These are phyloP conservation scores for Yamadazyma sp. DNA, from an alignment of 1,139 yeast species.

Conservation along the genomic window DNA sequence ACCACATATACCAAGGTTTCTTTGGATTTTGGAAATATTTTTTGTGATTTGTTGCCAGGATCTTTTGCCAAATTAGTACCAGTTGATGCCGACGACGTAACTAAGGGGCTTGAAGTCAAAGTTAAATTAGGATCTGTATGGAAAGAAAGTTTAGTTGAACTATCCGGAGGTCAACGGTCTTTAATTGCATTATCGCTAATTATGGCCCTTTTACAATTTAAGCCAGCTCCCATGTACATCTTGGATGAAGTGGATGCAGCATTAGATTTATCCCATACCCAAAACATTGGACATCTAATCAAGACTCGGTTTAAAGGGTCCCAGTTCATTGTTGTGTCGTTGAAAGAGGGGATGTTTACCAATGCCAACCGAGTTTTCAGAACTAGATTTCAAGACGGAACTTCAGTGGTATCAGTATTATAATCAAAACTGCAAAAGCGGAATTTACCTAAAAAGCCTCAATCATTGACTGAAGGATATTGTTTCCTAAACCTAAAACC, in stretches of 20 bases:
- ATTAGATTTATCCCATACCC: slow-evolving; percentile 93
- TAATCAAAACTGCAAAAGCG: background rate
- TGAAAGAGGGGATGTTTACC: slow-evolving; percentile 97
- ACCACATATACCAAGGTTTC: slow-evolving; percentile 86
- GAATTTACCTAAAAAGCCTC: no score
- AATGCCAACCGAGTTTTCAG: slow-evolving; percentile 94
- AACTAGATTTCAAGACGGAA: slow-evolving; percentile 94
- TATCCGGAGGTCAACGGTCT: slow-evolving; percentile 97
- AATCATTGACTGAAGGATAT: no score
- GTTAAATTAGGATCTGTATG: slow-evolving; percentile 90
- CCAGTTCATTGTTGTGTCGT: slow-evolving; percentile 92
- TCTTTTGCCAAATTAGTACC: slow-evolving; percentile 90
- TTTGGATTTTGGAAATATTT: slow-evolving; percentile 87
- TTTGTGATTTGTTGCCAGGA: slow-evolving; percentile 84
- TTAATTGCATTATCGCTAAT: slow-evolving; percentile 88
- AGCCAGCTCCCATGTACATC: slow-evolving; percentile 98
- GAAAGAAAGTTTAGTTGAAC: slow-evolving; percentile 93
- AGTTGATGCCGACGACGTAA: slow-evolving; percentile 74
- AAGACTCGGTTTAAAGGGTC: slow-evolving; percentile 93
- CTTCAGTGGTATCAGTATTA: slow-evolving; percentile 76
- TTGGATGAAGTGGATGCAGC: slow-evolving; percentile 99
- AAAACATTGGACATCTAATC: slow-evolving; percentile 93
- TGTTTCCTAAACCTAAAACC: background rate
- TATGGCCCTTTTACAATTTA: slow-evolving; percentile 86
- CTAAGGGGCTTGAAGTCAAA: slow-evolving; percentile 88